Evolutionary conservation across 1,284 basidiomycete genomes (phyloP).

Genomic region (Irpex sp.): DNA sequence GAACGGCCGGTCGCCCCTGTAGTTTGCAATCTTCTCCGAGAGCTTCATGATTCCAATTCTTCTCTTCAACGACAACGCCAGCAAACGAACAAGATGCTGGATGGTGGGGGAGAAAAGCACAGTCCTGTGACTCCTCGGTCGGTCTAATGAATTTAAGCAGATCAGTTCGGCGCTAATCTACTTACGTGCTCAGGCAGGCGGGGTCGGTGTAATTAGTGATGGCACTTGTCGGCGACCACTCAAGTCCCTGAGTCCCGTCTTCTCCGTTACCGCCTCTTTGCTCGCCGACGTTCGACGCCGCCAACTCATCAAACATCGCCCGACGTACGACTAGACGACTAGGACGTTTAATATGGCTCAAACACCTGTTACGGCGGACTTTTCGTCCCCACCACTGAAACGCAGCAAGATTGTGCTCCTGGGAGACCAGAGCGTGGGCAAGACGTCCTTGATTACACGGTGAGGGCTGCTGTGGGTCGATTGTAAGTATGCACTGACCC

Average conservation of each 20-base stretch:
- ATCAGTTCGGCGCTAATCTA: background rate
- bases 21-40: slow-evolving; percentile 51
- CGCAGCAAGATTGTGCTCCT: slow-evolving; percentile 96
- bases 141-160: background rate
- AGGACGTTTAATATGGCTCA: slow-evolving; percentile 25
- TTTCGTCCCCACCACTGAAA: slow-evolving; percentile 82
- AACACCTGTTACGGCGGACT: slow-evolving; percentile 72
- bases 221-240: background rate
- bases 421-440: slow-evolving; percentile 90
- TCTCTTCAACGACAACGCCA: background rate
- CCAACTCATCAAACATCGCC: background rate
- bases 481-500: background rate
- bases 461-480: slow-evolving; percentile 30
- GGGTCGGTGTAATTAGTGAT: background rate
- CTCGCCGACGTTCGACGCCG: background rate
- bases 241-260: too few species aligned
- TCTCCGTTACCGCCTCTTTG: background rate
- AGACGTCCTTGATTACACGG: slow-evolving; percentile 97
- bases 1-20: slow-evolving; percentile 50
- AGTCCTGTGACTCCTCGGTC: background rate
- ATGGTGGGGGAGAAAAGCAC: background rate
- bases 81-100: background rate
- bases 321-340: background rate
- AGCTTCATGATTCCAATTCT: slow-evolving; percentile 50
- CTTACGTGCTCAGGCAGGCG: background rate